Evolutionary conservation across 2,329 filamentous ascomycete genomes (phyloP).

Genomic region (Acephala macrosclerotiorum): DNA sequence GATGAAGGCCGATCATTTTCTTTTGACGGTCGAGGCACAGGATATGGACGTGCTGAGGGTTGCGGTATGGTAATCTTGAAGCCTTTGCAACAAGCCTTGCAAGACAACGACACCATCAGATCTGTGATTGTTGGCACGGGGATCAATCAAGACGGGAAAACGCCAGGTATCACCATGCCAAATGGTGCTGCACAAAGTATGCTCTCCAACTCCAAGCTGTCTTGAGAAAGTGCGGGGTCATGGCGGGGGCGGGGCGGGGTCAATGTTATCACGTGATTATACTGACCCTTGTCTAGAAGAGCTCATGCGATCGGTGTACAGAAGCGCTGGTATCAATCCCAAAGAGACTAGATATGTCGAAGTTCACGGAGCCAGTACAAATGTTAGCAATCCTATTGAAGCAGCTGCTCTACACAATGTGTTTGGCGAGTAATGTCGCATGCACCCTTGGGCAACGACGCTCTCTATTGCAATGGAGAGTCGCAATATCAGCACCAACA

Average conservation of each 20-base stretch:
- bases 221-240: background rate
- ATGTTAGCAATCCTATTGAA: conserved; percentile 41
- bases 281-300: conserved; percentile 26
- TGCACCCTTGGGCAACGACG: conserved; percentile 41
- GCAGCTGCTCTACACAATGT: conserved; percentile 37
- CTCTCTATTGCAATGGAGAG: conserved; percentile 39
- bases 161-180: conserved; percentile 53
- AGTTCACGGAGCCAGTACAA: conserved; percentile 41
- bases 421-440: conserved; percentile 41
- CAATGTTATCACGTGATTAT: background rate
- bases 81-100: conserved; percentile 54
- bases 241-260: background rate
- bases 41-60: conserved; percentile 71
- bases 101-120: conserved; percentile 51
- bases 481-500: conserved; percentile 36
- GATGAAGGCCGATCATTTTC: conserved; percentile 47
- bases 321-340: conserved; percentile 29
- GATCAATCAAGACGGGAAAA: conserved; percentile 55
- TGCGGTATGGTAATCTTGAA: conserved; percentile 67
- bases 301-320: conserved; percentile 37
- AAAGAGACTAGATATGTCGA: conserved; percentile 36
- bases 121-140: conserved; percentile 52
- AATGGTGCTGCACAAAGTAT: conserved; percentile 51
- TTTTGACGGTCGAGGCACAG: conserved; percentile 63
- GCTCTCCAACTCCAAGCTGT: background rate